Evolutionary conservation across 495 filamentous ascomycete genomes (phyloP), one percentile per base, ranked within the genome.

Genomic region (Aspergillus kassunensis): DNA sequence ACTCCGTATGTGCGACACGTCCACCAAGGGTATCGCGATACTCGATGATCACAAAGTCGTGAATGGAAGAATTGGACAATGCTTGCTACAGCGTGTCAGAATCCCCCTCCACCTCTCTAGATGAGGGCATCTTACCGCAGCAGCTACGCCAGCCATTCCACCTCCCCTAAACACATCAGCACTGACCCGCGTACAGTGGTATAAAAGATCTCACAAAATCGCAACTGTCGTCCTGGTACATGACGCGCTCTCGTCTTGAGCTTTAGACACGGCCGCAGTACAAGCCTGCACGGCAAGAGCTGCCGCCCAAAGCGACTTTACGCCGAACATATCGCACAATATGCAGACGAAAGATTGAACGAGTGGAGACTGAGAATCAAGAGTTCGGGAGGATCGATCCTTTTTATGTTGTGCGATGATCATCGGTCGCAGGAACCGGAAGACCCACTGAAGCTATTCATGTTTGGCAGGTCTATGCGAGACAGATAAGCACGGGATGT

Each of bases 31-130:
- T 71, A 55, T 77, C 69, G 42, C 80, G 80, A 55, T 83, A 82
- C 51, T 91, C 87, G 15, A 91, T 57, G 36, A 90, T 84, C 27
- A 88, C 29, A 56, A 89, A 90, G 58, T 90, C 86, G 21, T 73
- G 66, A 5, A 90, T 64, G 4, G 80, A 87, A 23, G 73, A 74
- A 55, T 89, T 85, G 5, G 72, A 64, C 5, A 90, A 63, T 9
- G 85, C 73, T 78, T 88, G 84, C 80, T 82, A 51, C 11, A 59
- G 35, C n/a, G 40, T 15, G 0, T 15, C 11, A 21, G 0, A 13
- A 2, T 13, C n/a, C n/a, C n/a, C n/a, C n/a, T n/a, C n/a, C n/a
- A n/a, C n/a, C 13, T 18, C 3, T 12, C 18, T 13, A 35, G 12
- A 30, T 18, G 12, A 30, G 31, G 10, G 61, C 71, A 45, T n/a